Evolutionary conservation across 2,329 filamentous ascomycete species (phyloP), one percentile per base, ranked within the genome.

Genomic region (Pleomassaria siparia): DNA sequence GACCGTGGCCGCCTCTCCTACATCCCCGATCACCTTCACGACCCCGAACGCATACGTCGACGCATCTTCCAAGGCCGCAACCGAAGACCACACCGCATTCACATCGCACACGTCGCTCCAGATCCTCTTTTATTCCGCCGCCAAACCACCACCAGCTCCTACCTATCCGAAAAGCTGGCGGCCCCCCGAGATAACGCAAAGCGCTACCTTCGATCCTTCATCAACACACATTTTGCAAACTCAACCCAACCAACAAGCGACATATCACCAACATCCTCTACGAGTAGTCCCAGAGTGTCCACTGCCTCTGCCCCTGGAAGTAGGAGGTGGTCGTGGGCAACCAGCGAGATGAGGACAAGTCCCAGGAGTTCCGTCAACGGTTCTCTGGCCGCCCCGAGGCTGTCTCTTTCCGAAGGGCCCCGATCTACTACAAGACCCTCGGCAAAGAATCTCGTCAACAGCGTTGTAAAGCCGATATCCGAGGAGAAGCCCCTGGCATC

Each of bases 401-500:
- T 21, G 12, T 10, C 72, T 5, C 60, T 73, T 40, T 69, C 69
- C 50, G 65, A 60, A 70, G 44, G 60, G 24, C 59, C 70, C 11
- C 64, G 72, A 46, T 71, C 71, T 24, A 70, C 70, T 29, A 62
- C 61, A 16, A 58, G 64, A 29, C 55, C 60, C 13, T 63, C 66
- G 7, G 58, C 61, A 1, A 71, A 72, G 46, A 70, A 55, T 56
- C 40, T 58, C 24, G 62, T 60, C 5, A 61, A 58, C 43, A 70
- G 59, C 53, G 67, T 57, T 44, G 59, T 65, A 29, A 65, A 56
- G 49, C 54, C 53, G 11, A 45, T 74, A 26, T 63, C 74, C 2
- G 72, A 76, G 39, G 78, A 81, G 53, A 89, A 91, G 71, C 88
- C 89, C 1, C 77, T 92, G n/a, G 88, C 87, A 11, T 84, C 85